phyloP scores from a whole-genome alignment of 164 flowering plant genomes.

The Stephania yunnanensis region DNA sequence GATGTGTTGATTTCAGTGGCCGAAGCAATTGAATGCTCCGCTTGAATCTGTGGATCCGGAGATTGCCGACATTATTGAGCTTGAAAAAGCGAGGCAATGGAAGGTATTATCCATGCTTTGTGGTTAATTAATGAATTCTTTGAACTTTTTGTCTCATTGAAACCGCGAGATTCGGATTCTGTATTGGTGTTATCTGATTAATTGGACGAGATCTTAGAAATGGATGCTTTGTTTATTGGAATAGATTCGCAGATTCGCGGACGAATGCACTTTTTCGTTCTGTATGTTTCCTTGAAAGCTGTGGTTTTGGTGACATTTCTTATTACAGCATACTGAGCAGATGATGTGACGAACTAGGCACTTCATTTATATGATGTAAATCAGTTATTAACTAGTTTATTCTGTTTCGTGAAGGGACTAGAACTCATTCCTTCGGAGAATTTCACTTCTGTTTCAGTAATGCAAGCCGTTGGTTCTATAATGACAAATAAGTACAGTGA shows the following conservation, averaged over 20 bases:
- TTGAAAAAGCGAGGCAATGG: slow-evolving; percentile 97
- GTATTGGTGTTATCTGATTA: neutral
- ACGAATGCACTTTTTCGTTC: neutral
- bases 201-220: neutral
- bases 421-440: slow-evolving; percentile 99
- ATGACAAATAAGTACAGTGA: slow-evolving; percentile 99
- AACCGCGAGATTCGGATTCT: neutral
- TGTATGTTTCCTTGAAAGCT: neutral
- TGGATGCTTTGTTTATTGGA: neutral
- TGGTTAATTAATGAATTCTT: neutral
- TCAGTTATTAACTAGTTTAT: neutral
- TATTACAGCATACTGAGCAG: neutral
- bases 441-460: slow-evolving; percentile 91
- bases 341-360: neutral
- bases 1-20: slow-evolving; percentile 61
- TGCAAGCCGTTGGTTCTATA: slow-evolving; percentile 99
- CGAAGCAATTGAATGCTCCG: slow-evolving; percentile 88
- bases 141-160: neutral
- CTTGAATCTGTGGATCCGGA: slow-evolving; percentile 86
- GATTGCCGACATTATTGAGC: slow-evolving; percentile 93
- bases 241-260: neutral
- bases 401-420: slow-evolving; percentile 54
- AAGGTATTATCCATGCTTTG: slow-evolving; percentile 45
- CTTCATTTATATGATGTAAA: neutral
- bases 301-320: neutral